phyloP scores from a whole-genome alignment of 2,329 filamentous ascomycete genomes.

The Chalara sp. region DNA sequence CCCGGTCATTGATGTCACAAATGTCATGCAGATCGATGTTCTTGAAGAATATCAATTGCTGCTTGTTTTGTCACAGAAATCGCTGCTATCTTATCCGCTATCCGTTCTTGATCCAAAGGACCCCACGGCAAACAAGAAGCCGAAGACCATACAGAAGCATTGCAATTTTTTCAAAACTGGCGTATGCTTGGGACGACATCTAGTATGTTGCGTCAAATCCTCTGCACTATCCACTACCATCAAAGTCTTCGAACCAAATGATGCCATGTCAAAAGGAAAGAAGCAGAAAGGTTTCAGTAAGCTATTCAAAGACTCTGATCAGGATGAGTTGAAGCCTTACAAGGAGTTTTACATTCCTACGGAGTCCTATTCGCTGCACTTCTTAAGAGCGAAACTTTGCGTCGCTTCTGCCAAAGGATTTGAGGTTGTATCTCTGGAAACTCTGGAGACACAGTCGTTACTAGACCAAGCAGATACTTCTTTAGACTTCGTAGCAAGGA shows the following conservation, averaged over 20 bases:
- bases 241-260: slow-evolving; percentile 98
- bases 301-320: slow-evolving; percentile 82
- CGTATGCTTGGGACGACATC: slow-evolving; percentile 85
- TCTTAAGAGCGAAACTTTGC: slow-evolving; percentile 92
- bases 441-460: slow-evolving; percentile 93
- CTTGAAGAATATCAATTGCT: slow-evolving; percentile 92
- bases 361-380: slow-evolving; percentile 97
- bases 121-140: slow-evolving; percentile 71
- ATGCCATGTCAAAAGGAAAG: slow-evolving; percentile 86
- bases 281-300: slow-evolving; percentile 88
- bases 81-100: slow-evolving; percentile 80
- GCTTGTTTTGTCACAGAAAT: slow-evolving; percentile 88
- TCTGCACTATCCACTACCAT: slow-evolving; percentile 90
- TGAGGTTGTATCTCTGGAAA: slow-evolving; percentile 93
- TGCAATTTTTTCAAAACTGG: slow-evolving; percentile 98
- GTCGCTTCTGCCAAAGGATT: slow-evolving; percentile 94
- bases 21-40: slow-evolving; percentile 92
- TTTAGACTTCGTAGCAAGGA: slow-evolving; percentile 90
- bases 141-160: slow-evolving; percentile 94
- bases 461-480: slow-evolving; percentile 97
- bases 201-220: slow-evolving; percentile 95
- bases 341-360: slow-evolving; percentile 99
- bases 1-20: slow-evolving; percentile 76
- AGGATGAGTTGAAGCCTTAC: slow-evolving; percentile 93
- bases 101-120: slow-evolving; percentile 83